Evolutionary conservation across 2,329 filamentous ascomycete genomes (phyloP), one percentile per base, ranked within the genome.

Genomic region (Apiospora kogelbergensis): DNA sequence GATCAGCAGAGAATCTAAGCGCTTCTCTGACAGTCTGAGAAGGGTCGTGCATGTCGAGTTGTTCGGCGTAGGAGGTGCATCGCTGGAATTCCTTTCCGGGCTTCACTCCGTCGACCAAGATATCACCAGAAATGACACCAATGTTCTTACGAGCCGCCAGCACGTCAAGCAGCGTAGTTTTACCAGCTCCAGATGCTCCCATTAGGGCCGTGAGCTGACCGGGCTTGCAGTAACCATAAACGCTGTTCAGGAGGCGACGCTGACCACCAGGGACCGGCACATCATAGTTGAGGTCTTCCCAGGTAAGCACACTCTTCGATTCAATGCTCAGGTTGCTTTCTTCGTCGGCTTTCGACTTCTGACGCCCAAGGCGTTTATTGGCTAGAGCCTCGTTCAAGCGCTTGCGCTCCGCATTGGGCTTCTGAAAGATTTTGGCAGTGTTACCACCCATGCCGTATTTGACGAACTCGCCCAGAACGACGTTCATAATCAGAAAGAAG

Each of bases 181-280:
- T 97, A 65, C 94, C 94, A 5, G 93, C 94, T n/a, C 92, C 92
- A 6, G 91, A 94, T 7, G 91, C 90, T 46, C 93, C 93, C 91
- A 96, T 94, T 1, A 96, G 83, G 2, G 93, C 92, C 3, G 92
- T 95, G 11, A 95, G 84, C 74, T 91, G 88, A 44, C 93, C 93
- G 1, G 93, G 93, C 71, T 91, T 89, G 66, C 94, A 92, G 73
- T 91, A 95, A 2, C 90, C 94, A 68, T 82, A 86, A 1, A 89
- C 81, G 48, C 83, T 81, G 76, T 85, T 84, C 1, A 90, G 84
- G 6, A 90, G 83, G 5, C 85, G 84, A 11, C 86, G 83, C 5
- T 83, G 86, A 2, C 87, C 88, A 5, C 84, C 85, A 0, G 87
- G 83, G 3, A 89, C 84, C 0, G 88, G 88, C 0, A 91, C 89